These are phyloP conservation scores for Microascus cirrosus DNA, from an alignment of 2,329 filamentous ascomycete genomes.

Conservation along the genomic window DNA sequence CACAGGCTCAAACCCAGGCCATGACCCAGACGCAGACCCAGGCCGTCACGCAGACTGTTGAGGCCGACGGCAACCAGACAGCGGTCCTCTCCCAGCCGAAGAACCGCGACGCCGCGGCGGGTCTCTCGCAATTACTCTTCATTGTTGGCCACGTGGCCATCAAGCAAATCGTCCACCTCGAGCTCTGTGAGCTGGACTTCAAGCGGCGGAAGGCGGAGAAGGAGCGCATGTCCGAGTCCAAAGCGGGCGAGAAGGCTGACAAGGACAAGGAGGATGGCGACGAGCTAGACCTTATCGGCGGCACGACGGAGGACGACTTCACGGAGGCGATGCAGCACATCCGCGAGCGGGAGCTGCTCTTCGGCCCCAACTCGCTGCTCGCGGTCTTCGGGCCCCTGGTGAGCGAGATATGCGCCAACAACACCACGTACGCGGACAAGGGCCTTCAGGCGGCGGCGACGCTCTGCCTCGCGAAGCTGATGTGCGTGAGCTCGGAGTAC, in stretches of 20 bases:
- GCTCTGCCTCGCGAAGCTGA: constrained; percentile 90
- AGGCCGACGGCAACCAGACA: constrained; percentile 11
- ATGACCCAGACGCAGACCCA: constrained; percentile 19
- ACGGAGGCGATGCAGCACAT: constrained; percentile 78
- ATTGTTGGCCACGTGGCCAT: constrained; percentile 94
- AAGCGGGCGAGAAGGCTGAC: constrained; percentile 32
- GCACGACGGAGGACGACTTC: constrained; percentile 90
- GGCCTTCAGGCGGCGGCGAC: constrained; percentile 89
- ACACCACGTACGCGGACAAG: constrained; percentile 80
- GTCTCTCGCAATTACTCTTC: constrained; percentile 83
- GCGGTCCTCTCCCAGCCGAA: constrained; percentile 24
- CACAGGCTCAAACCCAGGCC: constrained; percentile 24
- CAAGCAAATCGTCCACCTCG: constrained; percentile 97
- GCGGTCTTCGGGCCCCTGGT: constrained; percentile 85
- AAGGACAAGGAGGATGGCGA: constrained; percentile 61
- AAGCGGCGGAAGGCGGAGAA: constrained; percentile 91
- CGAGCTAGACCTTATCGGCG: constrained; percentile 91
- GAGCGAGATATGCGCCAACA: constrained; percentile 87
- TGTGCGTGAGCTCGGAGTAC: constrained; percentile 96
- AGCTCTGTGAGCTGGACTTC: constrained; percentile 95
- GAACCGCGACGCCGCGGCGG: constrained; percentile 57
- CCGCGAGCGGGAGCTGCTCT: constrained; percentile 71
- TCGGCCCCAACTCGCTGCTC: constrained; percentile 74
- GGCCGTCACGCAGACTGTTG: constrained; percentile 11
- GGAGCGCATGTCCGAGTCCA: constrained; percentile 50